Evolutionary conservation across 176 grass and related monocot species (phyloP).

Genomic region (Elymus sibiricus): DNA sequence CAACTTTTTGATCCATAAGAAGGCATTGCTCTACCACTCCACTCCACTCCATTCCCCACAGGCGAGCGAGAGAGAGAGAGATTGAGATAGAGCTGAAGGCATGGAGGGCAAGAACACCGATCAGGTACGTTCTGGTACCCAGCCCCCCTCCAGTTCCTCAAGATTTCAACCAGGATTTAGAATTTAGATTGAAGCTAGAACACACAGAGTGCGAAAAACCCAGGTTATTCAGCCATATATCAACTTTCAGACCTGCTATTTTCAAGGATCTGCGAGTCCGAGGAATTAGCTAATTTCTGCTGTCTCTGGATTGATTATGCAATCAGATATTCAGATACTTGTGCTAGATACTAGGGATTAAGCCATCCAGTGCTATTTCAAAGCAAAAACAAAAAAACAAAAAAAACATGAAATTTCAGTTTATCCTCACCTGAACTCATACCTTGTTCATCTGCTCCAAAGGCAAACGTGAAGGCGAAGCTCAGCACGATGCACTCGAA

Average conservation of each 20-base stretch:
- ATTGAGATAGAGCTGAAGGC: not conserved
- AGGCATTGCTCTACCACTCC: not conserved
- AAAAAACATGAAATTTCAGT: not conserved
- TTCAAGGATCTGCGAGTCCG: too few species aligned
- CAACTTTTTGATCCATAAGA: not conserved
- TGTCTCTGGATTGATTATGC: not conserved
- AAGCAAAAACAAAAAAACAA: not conserved
- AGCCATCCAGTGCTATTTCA: not conserved
- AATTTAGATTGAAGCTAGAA: not conserved
- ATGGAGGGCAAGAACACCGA: constrained; percentile 19
- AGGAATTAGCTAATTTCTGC: not conserved
- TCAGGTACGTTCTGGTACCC: constrained; percentile 22
- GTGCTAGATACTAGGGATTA: too few species aligned
- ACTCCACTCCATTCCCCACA: not conserved
- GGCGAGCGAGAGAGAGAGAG: not conserved
- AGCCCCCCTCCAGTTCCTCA: not conserved
- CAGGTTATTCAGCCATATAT: not conserved
- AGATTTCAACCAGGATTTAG: not conserved
- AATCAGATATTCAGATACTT: not conserved
- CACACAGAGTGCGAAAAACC: not conserved
- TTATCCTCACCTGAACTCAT: not conserved
- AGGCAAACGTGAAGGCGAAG: constrained; percentile 17
- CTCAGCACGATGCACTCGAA: constrained; percentile 10
- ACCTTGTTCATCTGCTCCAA: not conserved
- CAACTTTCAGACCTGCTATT: too few species aligned